Evolutionary conservation across 1,284 basidiomycete species (phyloP).

Genomic region (Apiotrichum sp.): DNA sequence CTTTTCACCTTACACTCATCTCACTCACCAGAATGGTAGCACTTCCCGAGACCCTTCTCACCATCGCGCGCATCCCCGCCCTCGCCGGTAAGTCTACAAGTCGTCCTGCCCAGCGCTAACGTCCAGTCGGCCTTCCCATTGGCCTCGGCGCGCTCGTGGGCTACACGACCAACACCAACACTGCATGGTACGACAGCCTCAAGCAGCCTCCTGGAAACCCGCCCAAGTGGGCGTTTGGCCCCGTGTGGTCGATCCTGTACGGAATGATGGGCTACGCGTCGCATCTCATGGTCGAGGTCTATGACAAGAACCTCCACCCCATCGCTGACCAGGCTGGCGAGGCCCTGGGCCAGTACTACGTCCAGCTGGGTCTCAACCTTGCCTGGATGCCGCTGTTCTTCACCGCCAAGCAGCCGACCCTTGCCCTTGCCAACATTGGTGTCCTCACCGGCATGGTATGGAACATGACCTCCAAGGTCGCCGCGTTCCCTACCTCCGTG

Average conservation of each 20-base stretch:
- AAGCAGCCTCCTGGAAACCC: constrained; percentile 11
- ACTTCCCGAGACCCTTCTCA: constrained; percentile 51
- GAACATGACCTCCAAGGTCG: constrained; percentile 52
- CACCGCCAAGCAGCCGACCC: constrained; percentile 26
- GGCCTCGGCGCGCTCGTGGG: constrained; percentile 56
- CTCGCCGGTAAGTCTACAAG: constrained; percentile 47
- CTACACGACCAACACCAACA: constrained; percentile 28
- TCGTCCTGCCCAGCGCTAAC: neutral
- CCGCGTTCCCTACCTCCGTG: constrained; percentile 48
- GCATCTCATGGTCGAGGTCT: constrained; percentile 57
- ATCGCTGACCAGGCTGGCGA: neutral
- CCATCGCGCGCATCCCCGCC: constrained; percentile 56
- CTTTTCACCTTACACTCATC: too few relatives aligned
- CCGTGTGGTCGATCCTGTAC: constrained; percentile 36
- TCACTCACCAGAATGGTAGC: too few relatives aligned
- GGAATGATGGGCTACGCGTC: constrained; percentile 67
- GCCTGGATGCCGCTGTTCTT: constrained; percentile 73
- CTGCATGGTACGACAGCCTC: constrained; percentile 6
- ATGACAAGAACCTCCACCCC: constrained; percentile 46
- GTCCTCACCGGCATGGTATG: constrained; percentile 57
- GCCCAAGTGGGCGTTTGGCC: constrained; percentile 11
- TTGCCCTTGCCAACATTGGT: constrained; percentile 59
- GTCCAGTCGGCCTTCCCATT: constrained; percentile 56
- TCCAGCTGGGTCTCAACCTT: constrained; percentile 62
- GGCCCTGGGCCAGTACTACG: constrained; percentile 56